Evolutionary conservation across 139 green algal genomes (phyloP).

Genomic region (Micromonas commoda): DNA sequence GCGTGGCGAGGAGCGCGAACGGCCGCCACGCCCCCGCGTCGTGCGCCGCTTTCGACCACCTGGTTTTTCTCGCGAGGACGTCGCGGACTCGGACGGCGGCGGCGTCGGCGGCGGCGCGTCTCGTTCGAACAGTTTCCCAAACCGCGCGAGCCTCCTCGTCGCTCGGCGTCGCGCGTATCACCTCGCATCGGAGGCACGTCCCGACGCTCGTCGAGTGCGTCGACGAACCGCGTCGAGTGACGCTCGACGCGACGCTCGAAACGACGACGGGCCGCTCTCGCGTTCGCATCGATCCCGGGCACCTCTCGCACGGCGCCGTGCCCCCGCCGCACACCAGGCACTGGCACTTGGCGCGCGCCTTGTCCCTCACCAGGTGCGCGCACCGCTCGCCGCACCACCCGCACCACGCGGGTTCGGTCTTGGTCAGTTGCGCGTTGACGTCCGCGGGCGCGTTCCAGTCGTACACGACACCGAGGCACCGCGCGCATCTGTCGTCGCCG

Average conservation of each 20-base stretch:
- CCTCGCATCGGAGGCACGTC: background rate
- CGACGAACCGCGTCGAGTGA: background rate
- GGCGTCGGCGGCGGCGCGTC: background rate
- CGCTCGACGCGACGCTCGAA: background rate
- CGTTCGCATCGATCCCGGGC: background rate
- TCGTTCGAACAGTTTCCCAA: background rate
- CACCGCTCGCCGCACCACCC: background rate
- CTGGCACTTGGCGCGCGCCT: background rate
- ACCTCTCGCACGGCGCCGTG: background rate
- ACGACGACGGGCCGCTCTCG: too few relatives aligned
- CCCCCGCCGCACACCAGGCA: background rate
- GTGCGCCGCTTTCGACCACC: background rate
- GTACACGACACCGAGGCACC: background rate
- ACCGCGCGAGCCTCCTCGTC: background rate
- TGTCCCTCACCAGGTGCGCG: background rate
- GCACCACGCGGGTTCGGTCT: background rate
- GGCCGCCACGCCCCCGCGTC: too few relatives aligned
- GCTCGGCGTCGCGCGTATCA: background rate
- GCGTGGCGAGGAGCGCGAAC: background rate
- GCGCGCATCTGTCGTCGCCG: background rate
- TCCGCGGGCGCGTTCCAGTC: background rate
- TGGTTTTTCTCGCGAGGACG: background rate
- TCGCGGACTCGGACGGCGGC: background rate
- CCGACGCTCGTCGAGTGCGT: background rate
- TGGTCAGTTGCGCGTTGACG: background rate